These are phyloP conservation scores for Nannizzia gypsea DNA, from an alignment of 2,329 filamentous ascomycete genomes.

Conservation along the genomic window DNA sequence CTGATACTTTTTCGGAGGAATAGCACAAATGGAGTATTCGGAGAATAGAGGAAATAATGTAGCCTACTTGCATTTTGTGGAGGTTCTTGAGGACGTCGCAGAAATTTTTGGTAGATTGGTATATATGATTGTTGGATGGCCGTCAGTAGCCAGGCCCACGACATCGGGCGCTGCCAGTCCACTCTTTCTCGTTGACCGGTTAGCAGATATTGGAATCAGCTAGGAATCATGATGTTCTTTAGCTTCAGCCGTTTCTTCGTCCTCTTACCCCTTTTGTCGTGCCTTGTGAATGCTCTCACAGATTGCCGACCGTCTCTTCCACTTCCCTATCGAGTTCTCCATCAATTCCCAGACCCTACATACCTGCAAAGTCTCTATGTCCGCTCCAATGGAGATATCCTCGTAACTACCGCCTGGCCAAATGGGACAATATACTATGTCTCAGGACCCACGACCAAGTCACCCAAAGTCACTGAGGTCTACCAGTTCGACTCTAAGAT, in stretches of 20 bases:
- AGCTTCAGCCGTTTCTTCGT: not conserved
- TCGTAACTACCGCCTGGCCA: not conserved
- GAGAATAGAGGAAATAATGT: not conserved
- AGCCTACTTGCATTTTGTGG: not conserved
- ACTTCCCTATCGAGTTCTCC: not conserved
- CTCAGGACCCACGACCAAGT: not conserved
- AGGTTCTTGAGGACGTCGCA: not conserved
- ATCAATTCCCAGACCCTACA: not conserved
- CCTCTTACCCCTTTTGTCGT: not conserved
- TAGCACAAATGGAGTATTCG: not conserved
- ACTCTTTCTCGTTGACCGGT: not conserved
- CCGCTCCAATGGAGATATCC: not conserved
- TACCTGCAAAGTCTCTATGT: not conserved
- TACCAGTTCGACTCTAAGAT: not conserved
- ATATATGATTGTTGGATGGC: not conserved
- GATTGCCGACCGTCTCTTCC: not conserved
- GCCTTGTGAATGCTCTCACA: not conserved
- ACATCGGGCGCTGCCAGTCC: not conserved
- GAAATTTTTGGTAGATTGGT: not conserved
- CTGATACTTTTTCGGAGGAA: not conserved
- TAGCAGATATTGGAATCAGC: not conserved
- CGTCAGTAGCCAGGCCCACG: not conserved
- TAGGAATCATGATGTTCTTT: not conserved
- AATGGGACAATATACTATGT: not conserved
- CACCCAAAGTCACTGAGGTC: not conserved